Conservation (phyloP, 129 eudicot species). For the Artemisia annua region DNA sequence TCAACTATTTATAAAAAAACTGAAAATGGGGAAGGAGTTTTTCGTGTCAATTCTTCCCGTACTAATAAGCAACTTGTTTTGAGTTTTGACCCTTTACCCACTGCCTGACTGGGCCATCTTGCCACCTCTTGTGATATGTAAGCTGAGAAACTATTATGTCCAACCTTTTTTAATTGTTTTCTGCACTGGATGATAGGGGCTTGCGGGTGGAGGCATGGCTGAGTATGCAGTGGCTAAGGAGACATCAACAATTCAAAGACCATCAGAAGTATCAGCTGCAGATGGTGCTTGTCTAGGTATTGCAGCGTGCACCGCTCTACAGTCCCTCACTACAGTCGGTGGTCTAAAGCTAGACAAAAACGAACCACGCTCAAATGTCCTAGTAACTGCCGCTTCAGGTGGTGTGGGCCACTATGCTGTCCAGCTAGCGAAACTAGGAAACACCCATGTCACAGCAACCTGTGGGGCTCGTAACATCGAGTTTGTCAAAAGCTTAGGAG, state of each 20-base stretch:
- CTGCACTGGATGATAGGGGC: slow-evolving; percentile 43
- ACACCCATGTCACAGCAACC: slow-evolving; percentile 67
- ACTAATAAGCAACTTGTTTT: too few relatives aligned
- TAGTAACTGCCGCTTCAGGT: slow-evolving; percentile 74
- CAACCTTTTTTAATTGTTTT: not conserved
- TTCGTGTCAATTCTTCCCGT: too few relatives aligned
- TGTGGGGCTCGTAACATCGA: slow-evolving; percentile 76
- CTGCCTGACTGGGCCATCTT: not conserved
- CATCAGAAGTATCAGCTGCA: slow-evolving; percentile 71
- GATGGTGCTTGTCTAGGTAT: slow-evolving; percentile 56
- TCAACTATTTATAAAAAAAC: too few relatives aligned
- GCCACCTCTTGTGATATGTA: not conserved
- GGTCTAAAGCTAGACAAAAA: slow-evolving; percentile 57
- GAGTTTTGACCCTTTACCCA: too few relatives aligned
- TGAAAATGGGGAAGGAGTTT: too few relatives aligned
- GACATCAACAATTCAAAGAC: slow-evolving; percentile 48
- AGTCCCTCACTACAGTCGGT: slow-evolving; percentile 43
- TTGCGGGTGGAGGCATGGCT: slow-evolving; percentile 68
- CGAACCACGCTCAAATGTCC: slow-evolving; percentile 48
- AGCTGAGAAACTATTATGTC: not conserved
- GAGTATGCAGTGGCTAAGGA: slow-evolving; percentile 63
- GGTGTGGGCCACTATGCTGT: slow-evolving; percentile 86
- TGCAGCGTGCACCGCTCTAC: slow-evolving; percentile 66
- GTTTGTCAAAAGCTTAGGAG: slow-evolving; percentile 62
- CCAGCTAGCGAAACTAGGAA: slow-evolving; percentile 71